Evolutionary conservation across 208 protist genomes (phyloP).

Genomic region (Trichomonas gallinae): DNA sequence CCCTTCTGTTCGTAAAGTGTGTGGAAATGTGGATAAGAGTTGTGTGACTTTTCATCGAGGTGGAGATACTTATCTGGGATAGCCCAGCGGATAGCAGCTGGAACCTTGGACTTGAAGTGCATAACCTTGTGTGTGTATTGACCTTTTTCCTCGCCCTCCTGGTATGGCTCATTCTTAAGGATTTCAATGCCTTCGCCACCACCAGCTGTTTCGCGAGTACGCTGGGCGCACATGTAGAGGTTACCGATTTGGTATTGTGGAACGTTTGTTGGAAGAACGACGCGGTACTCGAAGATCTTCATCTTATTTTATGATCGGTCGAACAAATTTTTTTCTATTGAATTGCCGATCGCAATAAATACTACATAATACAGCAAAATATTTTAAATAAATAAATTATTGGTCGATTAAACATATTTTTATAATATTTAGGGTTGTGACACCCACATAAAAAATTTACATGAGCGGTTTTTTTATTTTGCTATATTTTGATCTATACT

Average conservation of each 20-base stretch:
- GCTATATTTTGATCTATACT: too few relatives aligned
- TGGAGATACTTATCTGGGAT: slow-evolving; percentile 9
- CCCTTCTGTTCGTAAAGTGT: neutral
- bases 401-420: too few relatives aligned
- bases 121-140: slow-evolving; percentile 16
- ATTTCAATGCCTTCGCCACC: slow-evolving; percentile 12
- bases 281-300: neutral
- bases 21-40: slow-evolving; percentile 15
- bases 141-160: neutral
- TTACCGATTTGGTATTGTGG: slow-evolving; percentile 3
- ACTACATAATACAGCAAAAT: neutral
- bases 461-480: too few relatives aligned
- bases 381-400: too few relatives aligned
- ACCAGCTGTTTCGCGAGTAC: neutral
- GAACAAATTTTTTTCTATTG: neutral
- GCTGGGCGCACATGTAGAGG: neutral
- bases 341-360: neutral
- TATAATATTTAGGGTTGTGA: too few relatives aligned
- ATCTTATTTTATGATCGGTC: neutral
- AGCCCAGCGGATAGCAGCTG: neutral
- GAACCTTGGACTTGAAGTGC: slow-evolving; percentile 14
- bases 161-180: neutral
- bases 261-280: slow-evolving; percentile 18
- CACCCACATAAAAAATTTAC: too few relatives aligned
- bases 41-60: neutral